Evolutionary conservation across 768 basidiomycete genomes (phyloP), one percentile per base, ranked within the genome.

Genomic region (Sarcodon sp.): DNA sequence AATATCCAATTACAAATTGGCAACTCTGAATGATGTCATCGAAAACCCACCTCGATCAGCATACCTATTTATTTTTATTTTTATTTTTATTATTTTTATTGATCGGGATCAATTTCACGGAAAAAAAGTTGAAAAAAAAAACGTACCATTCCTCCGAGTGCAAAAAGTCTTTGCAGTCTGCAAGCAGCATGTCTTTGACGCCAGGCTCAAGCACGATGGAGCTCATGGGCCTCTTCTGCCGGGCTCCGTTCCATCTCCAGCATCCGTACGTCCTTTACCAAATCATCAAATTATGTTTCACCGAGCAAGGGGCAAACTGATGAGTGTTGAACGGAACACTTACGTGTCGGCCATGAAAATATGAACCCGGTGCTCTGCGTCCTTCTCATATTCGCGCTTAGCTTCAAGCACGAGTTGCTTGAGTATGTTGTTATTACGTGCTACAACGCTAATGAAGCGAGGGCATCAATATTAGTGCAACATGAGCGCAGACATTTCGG

Each of bases 151-250:
- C 84, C 57, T 90, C 87, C 13, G 87, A 88, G 45, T 73, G 71
- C 57, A 89, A 63, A 65, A 89, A 89, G 59, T 88, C 87, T 57
- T 76, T 86, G 69, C 87, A 89, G 62, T 92, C 88, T 8, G 80
- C 76, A 18, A 90, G 67, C 50, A 90, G 77, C 87, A 91, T 91
- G 60, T 91, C 89, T 58, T 89, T 89, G 7, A 90, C 86, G 38
- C 85, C 87, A 4, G 87, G 86, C 55, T 90, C 87, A 9, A 91
- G 72, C 11, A 91, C 87, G 51, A 92, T 90, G n/a, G 87, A 90
- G 57, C 83, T 86, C 82, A 92, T 83, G 0, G 89, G 88, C 33
- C 88, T 75, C 64, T 92, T 92, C 57, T 89, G 85, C 44, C 87
- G 74, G 5, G 87, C 84, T 38, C 87, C 88, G 55, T 87, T 90